Conservation (phyloP, 805 yeast species). For the Ogataea dorogensis region DNA sequence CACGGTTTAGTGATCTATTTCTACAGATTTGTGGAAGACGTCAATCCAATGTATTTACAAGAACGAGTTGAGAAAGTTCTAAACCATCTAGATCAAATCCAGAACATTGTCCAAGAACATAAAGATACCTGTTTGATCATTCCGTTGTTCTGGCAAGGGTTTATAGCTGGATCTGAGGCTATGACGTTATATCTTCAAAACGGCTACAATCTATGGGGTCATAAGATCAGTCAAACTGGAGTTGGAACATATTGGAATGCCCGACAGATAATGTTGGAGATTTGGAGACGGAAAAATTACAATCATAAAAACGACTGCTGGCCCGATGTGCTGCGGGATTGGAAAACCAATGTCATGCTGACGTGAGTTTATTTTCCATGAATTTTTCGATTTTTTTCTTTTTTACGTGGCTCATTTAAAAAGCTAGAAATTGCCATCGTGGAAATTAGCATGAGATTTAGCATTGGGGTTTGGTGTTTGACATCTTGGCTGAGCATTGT, state of each 20-base stretch:
- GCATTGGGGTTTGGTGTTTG: constrained; percentile 1
- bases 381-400: not conserved
- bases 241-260: constrained; percentile 86
- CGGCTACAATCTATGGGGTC: constrained; percentile 73
- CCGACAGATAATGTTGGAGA: constrained; percentile 79
- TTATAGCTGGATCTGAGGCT: constrained; percentile 83
- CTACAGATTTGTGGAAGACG: constrained; percentile 58
- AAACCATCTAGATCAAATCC: constrained; percentile 61
- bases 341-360: constrained; percentile 84
- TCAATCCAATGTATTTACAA: constrained; percentile 58
- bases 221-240: constrained; percentile 56
- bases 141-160: constrained; percentile 87
- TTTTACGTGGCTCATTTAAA: constrained; percentile 11
- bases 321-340: constrained; percentile 75
- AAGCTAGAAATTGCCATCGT: constrained; percentile 4
- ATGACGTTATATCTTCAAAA: constrained; percentile 54
- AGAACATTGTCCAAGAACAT: constrained; percentile 46
- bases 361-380: constrained; percentile 31
- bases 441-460: constrained; percentile 3
- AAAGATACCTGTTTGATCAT: constrained; percentile 56
- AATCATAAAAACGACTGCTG: constrained; percentile 63
- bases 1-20: constrained; percentile 70
- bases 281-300: constrained; percentile 71
- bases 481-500: no score
- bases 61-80: constrained; percentile 59